A percentile compares a stretch with the other conserved stretches of the same genome.
phyloP scores from a whole-genome alignment of 495 filamentous ascomycete genomes.

The Podospora appendiculata region DNA sequence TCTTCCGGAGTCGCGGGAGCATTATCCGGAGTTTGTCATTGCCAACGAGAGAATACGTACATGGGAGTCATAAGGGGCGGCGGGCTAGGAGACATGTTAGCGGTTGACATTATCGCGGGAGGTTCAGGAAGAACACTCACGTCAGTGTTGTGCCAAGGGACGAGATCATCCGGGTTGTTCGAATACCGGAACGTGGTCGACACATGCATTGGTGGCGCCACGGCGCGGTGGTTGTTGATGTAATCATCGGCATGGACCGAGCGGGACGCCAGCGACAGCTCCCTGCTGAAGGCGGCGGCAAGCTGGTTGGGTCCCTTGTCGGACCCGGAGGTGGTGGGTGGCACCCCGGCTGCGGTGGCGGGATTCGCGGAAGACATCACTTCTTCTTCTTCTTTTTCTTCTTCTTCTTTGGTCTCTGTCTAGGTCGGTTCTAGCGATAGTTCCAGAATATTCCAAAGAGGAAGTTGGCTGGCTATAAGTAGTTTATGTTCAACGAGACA shows the following conservation, averaged over 20 bases:
- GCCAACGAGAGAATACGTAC: too few relatives aligned
- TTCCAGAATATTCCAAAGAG: too few relatives aligned
- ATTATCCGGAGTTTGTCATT: too few relatives aligned
- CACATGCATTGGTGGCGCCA: constrained; percentile 79
- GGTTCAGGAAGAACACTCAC: constrained; percentile 20
- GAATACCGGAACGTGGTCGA: constrained; percentile 84
- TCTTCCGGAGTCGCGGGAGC: too few relatives aligned
- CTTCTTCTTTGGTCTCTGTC: too few relatives aligned
- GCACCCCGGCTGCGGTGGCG: background rate
- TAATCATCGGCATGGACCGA: constrained; percentile 83
- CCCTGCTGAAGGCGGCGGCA: constrained; percentile 15
- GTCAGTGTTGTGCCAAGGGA: constrained; percentile 36
- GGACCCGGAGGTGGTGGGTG: background rate
- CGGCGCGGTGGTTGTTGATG: constrained; percentile 61
- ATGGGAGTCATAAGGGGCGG: constrained; percentile 37
- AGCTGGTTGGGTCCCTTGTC: constrained; percentile 15
- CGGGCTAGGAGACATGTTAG: constrained; percentile 20
- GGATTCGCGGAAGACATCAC: too few relatives aligned
- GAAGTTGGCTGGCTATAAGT: too few relatives aligned
- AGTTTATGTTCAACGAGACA: too few relatives aligned
- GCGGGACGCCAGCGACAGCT: constrained; percentile 54
- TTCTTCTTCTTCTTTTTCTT: too few relatives aligned
- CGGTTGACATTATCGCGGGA: background rate
- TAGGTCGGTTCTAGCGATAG: too few relatives aligned
- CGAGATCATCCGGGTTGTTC: constrained; percentile 54